Evolutionary conservation across 257 asterid genomes (phyloP), one percentile per base, ranked within the genome.

Genomic region (Osmanthus fragrans): DNA sequence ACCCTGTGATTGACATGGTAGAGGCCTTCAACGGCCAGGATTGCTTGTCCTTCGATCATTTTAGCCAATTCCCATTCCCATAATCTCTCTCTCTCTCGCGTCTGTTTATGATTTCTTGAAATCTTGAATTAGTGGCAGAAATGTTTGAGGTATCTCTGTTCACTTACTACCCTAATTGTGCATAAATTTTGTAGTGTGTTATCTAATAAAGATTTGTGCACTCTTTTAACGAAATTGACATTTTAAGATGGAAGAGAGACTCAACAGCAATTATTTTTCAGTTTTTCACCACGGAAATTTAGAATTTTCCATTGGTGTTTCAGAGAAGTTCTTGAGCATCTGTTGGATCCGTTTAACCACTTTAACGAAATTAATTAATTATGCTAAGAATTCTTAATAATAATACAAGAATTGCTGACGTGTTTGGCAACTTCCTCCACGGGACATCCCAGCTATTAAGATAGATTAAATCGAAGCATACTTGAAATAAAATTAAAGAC

Each of bases 1-100:
- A 68, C 66, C 81, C 87, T 15, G 40, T 60, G 66, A 16, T 42
- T 8, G 85, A 80, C 64, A 37, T 79, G 75, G 83, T 56, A 67
- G 88, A 82, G 68, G 71, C 6, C 69, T 83, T 81, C 77, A 78
- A 77, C 74, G 69, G 34, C 34, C 87, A 87, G 29, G 77, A 68
- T 63, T 70, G 78, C 23, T 66, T 84, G 73, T 68, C 74, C 29
- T 73, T 84, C 74, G 89, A 85, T 79, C 89, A 86, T 23, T 84
- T 90, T 37, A 85, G 84, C 56, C 90, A 85, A 4, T 81, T 85
- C 71, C 92, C 90, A 15, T 84, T 86, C 77, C 92, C 87, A 4
- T 90, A 42, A 80, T 63, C 69, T 25, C 29, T 23, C 12, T 58
- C 29, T 23, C 12, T 58, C 36, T 10, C 33, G 9, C 1, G 36